phyloP scores from a whole-genome alignment of 2,329 filamentous ascomycete species.

The Penicillium sp. region DNA sequence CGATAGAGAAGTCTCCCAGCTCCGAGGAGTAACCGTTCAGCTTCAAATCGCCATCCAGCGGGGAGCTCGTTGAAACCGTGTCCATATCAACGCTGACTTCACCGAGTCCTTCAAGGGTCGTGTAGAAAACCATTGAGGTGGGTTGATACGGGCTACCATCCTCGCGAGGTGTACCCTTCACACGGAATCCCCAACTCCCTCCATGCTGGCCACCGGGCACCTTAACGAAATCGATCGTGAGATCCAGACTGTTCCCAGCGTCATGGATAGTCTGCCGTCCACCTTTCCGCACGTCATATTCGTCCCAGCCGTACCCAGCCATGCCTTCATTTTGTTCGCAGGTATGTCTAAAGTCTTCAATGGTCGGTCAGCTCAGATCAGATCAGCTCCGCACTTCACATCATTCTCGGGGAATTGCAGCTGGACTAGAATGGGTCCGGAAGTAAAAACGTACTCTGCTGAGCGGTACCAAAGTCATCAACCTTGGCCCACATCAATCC shows the following conservation, averaged over 20 bases:
- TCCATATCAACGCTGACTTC: conserved; percentile 65
- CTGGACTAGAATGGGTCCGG: too few species aligned
- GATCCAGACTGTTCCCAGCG: conserved; percentile 81
- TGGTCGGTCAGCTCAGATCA: conserved; percentile 29
- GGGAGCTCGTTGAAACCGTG: conserved; percentile 53
- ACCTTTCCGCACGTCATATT: conserved; percentile 87
- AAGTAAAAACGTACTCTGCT: conserved; percentile 65
- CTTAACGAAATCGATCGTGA: conserved; percentile 94
- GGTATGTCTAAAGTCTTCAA: conserved; percentile 81
- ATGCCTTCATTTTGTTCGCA: conserved; percentile 96
- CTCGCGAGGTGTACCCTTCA: conserved; percentile 77
- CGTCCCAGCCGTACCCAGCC: conserved; percentile 96
- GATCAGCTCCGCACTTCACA: too few species aligned
- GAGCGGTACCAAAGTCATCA: conserved; percentile 75
- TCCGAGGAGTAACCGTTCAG: conserved; percentile 71
- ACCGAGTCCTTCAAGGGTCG: conserved; percentile 76
- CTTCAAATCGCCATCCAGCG: conserved; percentile 63
- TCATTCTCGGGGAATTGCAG: too few species aligned
- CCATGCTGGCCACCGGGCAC: conserved; percentile 82
- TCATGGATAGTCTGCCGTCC: conserved; percentile 92
- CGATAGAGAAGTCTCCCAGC: conserved; percentile 79
- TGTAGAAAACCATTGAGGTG: conserved; percentile 80
- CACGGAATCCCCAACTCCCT: conserved; percentile 87
- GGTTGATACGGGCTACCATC: conserved; percentile 70
- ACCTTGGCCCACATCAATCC: conserved; percentile 89